Percentiles rank a stretch among this genome's conserved stretches.
Conservation (phyloP, 768 basidiomycete genomes). For the Pulveroboletus frians region DNA sequence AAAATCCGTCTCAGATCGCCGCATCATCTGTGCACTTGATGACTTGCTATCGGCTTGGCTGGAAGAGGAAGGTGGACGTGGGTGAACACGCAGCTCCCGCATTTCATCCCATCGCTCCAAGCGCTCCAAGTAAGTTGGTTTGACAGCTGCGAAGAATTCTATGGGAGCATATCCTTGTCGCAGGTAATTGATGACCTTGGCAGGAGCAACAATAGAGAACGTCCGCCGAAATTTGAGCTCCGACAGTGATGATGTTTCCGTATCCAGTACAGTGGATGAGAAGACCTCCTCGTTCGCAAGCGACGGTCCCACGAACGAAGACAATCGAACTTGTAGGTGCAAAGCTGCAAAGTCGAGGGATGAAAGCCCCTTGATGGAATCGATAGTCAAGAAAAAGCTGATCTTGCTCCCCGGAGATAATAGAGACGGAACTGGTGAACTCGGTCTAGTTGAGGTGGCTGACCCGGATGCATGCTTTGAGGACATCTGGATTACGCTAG, state of each 20-base stretch:
- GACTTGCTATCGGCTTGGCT: slow-evolving; percentile 36
- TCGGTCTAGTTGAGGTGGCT: slow-evolving; percentile 61
- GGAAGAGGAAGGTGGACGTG: slow-evolving; percentile 30
- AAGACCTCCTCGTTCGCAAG: slow-evolving; percentile 76
- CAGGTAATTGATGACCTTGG: slow-evolving; percentile 68
- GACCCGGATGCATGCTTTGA: slow-evolving; percentile 59
- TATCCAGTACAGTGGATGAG: slow-evolving; percentile 68
- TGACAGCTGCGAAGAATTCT: slow-evolving; percentile 84
- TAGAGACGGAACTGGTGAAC: slow-evolving; percentile 65
- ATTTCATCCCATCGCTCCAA: slow-evolving; percentile 93
- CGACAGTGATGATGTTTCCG: slow-evolving; percentile 64
- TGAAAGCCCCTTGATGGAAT: slow-evolving; percentile 83
- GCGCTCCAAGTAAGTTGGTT: slow-evolving; percentile 79
- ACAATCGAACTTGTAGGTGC: slow-evolving; percentile 84
- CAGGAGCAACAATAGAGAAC: slow-evolving; percentile 72
- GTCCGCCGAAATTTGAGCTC: slow-evolving; percentile 80
- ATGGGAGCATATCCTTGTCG: slow-evolving; percentile 76
- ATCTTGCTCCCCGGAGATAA: slow-evolving; percentile 77
- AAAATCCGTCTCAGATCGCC: slow-evolving; percentile 90
- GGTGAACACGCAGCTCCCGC: slow-evolving; percentile 64
- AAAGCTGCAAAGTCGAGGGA: slow-evolving; percentile 83
- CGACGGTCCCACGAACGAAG: slow-evolving; percentile 75
- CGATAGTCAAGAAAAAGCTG: slow-evolving; percentile 79
- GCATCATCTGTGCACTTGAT: slow-evolving; percentile 62
- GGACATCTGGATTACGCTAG: slow-evolving; percentile 57